These are phyloP conservation scores for Strigomonas culicis DNA, from an alignment of 208 protist species.

Conservation along the genomic window DNA sequence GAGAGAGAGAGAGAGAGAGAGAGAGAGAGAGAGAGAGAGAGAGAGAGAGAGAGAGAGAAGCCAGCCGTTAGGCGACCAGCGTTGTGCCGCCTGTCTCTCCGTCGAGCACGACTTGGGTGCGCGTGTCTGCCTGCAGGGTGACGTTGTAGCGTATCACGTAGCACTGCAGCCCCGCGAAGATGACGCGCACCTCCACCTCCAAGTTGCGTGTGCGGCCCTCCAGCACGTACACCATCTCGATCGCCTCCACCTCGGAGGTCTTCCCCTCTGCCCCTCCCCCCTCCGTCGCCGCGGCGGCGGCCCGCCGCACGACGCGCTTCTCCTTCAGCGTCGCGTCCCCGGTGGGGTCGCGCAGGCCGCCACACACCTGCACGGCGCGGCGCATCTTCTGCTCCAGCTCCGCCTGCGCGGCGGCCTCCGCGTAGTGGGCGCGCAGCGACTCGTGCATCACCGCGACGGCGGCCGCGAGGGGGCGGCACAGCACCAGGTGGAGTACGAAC, in stretches of 20 bases:
- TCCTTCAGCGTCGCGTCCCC: constrained; percentile 30
- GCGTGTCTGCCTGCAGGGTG: constrained; percentile 44
- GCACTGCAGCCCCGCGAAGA: constrained; percentile 51
- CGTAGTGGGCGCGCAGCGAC: constrained; percentile 49
- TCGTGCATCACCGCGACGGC: constrained; percentile 67
- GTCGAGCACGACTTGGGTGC: constrained; percentile 27
- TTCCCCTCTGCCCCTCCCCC: background rate
- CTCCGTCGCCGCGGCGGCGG: background rate
- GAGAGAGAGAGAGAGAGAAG: background rate
- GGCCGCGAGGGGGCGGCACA: constrained; percentile 10
- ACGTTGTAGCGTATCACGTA: constrained; percentile 60
- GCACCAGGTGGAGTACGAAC: constrained; percentile 38
- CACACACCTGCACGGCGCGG: constrained; percentile 31
- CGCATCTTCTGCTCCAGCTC: constrained; percentile 48
- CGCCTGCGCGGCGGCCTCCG: constrained; percentile 20
- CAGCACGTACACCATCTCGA: constrained; percentile 66
- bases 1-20: background rate
- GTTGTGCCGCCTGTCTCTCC: background rate
- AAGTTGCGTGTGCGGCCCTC: constrained; percentile 40
- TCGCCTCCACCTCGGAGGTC: constrained; percentile 22
- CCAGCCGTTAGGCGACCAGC: background rate
- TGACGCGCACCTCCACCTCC: constrained; percentile 58
- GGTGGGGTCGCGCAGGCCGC: constrained; percentile 24
- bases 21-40: background rate
- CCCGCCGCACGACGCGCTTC: constrained; percentile 14